Evolutionary conservation across 139 green algal genomes (phyloP).

Genomic region (Bryopsis sp.): DNA sequence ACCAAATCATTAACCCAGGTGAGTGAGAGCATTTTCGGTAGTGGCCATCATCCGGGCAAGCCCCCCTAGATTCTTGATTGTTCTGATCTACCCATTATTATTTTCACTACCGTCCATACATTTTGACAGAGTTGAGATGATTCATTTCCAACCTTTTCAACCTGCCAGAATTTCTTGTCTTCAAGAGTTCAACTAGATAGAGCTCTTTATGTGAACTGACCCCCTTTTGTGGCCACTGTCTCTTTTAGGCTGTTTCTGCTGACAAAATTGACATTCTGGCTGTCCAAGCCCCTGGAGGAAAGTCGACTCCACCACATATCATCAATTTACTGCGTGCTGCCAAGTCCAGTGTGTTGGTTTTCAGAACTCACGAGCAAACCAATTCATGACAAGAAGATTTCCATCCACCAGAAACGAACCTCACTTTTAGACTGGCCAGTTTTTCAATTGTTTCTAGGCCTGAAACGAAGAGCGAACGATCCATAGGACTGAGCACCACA

Average conservation of each 20-base stretch:
- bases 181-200: neutral
- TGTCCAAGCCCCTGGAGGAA: neutral
- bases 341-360: constrained; percentile 13
- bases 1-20: constrained; percentile 1
- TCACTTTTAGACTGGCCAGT: neutral
- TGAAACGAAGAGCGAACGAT: neutral
- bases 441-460: neutral
- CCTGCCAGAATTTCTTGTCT: neutral
- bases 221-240: too few species aligned
- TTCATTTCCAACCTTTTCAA: neutral
- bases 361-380: neutral
- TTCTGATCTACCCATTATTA: neutral
- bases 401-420: neutral
- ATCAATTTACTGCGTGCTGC: neutral
- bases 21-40: neutral
- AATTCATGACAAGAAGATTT: neutral
- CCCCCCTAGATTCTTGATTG: neutral
- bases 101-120: neutral
- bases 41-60: neutral
- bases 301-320: constrained; percentile 2
- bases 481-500: neutral
- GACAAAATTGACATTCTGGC: constrained; percentile 19
- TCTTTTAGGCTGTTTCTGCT: constrained; percentile 8
- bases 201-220: too few species aligned
- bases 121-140: neutral